Base-by-base conservation (phyloP, 495 filamentous ascomycete genomes). In the Paragyromitra xinjiangensis region DNA sequence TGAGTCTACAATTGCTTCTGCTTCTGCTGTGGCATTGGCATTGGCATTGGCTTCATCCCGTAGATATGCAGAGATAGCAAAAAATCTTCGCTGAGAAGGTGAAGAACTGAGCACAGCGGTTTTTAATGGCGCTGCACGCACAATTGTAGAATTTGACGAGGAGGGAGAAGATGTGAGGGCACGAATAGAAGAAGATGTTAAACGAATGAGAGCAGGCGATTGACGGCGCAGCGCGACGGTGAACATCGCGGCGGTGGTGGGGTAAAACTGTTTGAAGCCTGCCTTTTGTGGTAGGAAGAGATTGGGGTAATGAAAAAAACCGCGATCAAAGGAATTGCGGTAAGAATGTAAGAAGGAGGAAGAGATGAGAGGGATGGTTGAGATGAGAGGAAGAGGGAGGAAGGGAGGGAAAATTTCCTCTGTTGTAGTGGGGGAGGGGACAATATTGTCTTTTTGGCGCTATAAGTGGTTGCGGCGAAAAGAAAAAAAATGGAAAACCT, bases 1-100 rank as follows among this genome's bases (percentile, higher is more conserved):
- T 3, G 63, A 61, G 24, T 80, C 70, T 77, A 61, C 12, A 44
- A 50, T 44, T 9, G 26, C 48, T 37, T 79, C 69, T 26, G 45
- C 29, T 34, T 34, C 29, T 34, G 29, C 29, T 34, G 1, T 3
- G 1, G 26, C 26, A 1, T 1, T 29, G 26, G 26, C 26, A 29
- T 29, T 34, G 4, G 61, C 76, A 69, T 73, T 64, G 53, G 71
- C 70, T 24, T 78, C 63, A 12, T 78, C 75, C 29, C 78, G 79
- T 64, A 83, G 78, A 75, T 74, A 80, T 37, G 83, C 66, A 24
- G 83, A 76, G 29, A 79, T 61, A 29, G 83, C 82, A 56, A 84
- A 67, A 69, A 78, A 84, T 80, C 83, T 80, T 64, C 53, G 77
- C 56, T 63, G 77, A 6, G 64, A 11, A 45, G 50, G n/a, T n/a